Evolutionary conservation across 1,284 basidiomycete species (phyloP).

Genomic region (Caloboletus inedulis): DNA sequence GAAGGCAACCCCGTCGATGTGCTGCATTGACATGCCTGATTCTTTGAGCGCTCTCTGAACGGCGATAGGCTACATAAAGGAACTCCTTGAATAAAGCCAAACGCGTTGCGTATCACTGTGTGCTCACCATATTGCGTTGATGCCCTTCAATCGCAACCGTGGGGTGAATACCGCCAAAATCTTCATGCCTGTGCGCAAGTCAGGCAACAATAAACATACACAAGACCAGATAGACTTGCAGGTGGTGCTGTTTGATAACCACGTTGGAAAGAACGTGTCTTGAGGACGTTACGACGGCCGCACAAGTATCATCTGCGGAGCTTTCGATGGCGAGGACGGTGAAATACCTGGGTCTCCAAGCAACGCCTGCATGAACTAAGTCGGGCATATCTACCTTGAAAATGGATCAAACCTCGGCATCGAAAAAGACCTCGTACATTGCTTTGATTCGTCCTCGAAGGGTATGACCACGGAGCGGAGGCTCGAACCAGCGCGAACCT

Average conservation of each 20-base stretch:
- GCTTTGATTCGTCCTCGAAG: neutral
- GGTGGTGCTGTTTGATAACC: neutral
- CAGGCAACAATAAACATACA: neutral
- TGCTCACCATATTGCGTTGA: conserved; percentile 59
- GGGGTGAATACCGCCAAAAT: conserved; percentile 83
- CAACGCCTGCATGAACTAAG: neutral
- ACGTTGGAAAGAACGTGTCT: neutral
- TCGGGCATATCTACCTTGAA: neutral
- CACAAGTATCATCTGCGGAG: neutral
- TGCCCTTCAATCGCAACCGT: conserved; percentile 72
- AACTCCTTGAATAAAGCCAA: neutral
- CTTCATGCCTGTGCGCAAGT: conserved; percentile 49
- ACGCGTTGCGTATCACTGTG: too few species aligned
- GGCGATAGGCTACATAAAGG: conserved; percentile 62
- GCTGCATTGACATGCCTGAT: conserved; percentile 53
- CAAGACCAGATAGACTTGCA: neutral
- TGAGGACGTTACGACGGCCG: neutral
- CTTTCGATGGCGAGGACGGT: conserved; percentile 1
- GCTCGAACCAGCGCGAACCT: neutral
- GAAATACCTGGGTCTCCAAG: neutral
- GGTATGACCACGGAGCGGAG: neutral
- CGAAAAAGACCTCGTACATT: neutral
- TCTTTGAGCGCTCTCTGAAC: conserved; percentile 66
- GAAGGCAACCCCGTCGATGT: conserved; percentile 86
- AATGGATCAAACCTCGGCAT: neutral